Base-by-base conservation (phyloP, 176 grass and related monocot species). In the Musa itinerans region DNA sequence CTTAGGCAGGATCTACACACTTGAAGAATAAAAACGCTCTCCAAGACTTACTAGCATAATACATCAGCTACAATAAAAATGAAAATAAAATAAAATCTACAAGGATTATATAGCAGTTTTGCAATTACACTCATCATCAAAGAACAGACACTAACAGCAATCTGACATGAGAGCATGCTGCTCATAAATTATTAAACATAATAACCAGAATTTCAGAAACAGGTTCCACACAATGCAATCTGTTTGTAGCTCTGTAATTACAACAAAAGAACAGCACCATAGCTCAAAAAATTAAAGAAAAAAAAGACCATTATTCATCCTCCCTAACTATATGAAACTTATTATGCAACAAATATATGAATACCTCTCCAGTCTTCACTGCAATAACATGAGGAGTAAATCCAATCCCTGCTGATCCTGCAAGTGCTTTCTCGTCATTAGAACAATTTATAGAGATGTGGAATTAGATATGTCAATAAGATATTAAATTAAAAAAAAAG, bases 361-460 rank as follows among this genome's bases (percentile, higher is more conserved):
- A 65, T 98, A 99, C 95, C 95, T 99, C 95, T 82, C 95, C 95
- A 78, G 95, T 76, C 78, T 94, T 89, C 64, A 99, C 86, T 66
- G 90, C 88, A 72, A 99, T 86, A 65, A 94, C 90, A 89, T 99
- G 95, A 71, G 95, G 95, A 64, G 90, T 94, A 84, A 99, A 99
- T 85, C 95, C 95, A 74, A 83, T 86, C 82, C 86, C 86, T 54
- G 82, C 52, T 27, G 84, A 87, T 78, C 90, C 95, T 99, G 84
- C 61, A 82, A 81, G 52, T 70, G 11, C 6, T n/a, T 29, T 75
- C 79, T 74, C 19, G 69, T 77, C 17, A 68, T 63, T 20, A 76
- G 8, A 23, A 23, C 53, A 69, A 50, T 49, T 49, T 23, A 78
- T 25, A 26, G 25, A 77, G 53, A 10, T 3, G 50, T 69, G 80